Base-by-base conservation (phyloP, 2,329 filamentous ascomycete genomes). In the Cladobotryum mycophilum region DNA sequence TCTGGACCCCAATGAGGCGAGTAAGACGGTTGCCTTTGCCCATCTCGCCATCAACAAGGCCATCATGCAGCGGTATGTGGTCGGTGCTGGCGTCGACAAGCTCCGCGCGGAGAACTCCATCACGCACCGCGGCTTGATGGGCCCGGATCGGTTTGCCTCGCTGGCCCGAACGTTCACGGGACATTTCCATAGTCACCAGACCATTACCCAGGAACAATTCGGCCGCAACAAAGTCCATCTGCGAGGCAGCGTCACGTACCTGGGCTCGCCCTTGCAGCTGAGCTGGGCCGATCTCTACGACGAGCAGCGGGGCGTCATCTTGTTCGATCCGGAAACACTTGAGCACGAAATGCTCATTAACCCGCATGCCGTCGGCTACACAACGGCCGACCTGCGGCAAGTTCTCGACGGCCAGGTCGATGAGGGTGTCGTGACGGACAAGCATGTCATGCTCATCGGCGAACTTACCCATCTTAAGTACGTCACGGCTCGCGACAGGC, bases 1-100 rank as follows among this genome's bases (percentile, higher is more conserved):
- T 18, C 41, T 58, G 3, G 7, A 2, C 1, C 43, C 49, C 2
- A 2, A 8, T 0, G 49, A 60, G 3, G 58, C 58, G 13, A 53
- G 53, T 11, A 15, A 46, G 15, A 60, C 47, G 3, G 58, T 61
- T 47, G 54, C 53, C 9, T 60, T 61, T 54, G 57, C 57, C 4
- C 55, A 61, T 47, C 49, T 61, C 0, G 57, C 56, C 15, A 58
- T 61, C 22, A 58, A 60, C 11, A 60, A 56, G 35, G 57, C 59
- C 14, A 56, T 61, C 33, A 55, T 48, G 1, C 58, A 61, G 47
- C 49, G 53, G 0, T 18, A 55, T 44, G 25, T 54, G 4, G 41
- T 55, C 1, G 5, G 14, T n/a, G 2, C 48, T 15, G 40, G 30
- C 20, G 20, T 46, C 30, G 25, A 45, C n/a, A 56, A 52, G 13